phyloP scores from a whole-genome alignment of 2,329 filamentous ascomycete species.

The Exophiala alcalophila region DNA sequence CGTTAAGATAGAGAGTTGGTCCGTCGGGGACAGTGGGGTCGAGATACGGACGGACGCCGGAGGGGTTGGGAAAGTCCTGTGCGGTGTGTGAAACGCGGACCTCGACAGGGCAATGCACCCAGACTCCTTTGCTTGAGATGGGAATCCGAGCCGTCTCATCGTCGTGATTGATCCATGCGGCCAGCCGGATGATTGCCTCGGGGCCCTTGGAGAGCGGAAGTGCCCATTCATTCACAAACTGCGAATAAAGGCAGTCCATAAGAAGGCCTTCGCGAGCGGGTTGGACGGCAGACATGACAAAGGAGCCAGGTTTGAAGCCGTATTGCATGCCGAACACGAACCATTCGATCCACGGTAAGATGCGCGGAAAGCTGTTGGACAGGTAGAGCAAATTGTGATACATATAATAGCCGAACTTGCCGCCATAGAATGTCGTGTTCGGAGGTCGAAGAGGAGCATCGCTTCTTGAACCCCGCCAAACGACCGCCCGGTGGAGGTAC shows the following conservation, averaged over 20 bases:
- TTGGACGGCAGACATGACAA: conserved; percentile 71
- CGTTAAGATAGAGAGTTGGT: conserved; percentile 83
- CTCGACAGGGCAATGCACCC: conserved; percentile 86
- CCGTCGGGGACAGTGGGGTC: conserved; percentile 68
- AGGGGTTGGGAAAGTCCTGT: conserved; percentile 36
- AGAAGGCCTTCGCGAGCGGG: conserved; percentile 75
- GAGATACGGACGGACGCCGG: conserved; percentile 58
- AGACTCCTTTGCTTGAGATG: conserved; percentile 73
- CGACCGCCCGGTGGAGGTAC: conserved; percentile 80
- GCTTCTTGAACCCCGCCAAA: conserved; percentile 85
- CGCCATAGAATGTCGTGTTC: conserved; percentile 74
- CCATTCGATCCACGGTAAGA: conserved; percentile 89
- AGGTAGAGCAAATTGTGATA: conserved; percentile 89
- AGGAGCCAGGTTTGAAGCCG: conserved; percentile 69
- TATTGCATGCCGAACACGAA: conserved; percentile 98
- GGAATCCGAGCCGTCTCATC: conserved; percentile 69
- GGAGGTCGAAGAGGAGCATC: conserved; percentile 59
- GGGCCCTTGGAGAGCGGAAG: conserved; percentile 81
- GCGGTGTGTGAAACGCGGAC: conserved; percentile 77
- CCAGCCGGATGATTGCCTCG: conserved; percentile 77
- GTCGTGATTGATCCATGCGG: conserved; percentile 76
- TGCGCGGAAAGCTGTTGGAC: conserved; percentile 70
- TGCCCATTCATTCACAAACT: conserved; percentile 98
- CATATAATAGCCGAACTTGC: conserved; percentile 75
- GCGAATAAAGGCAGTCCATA: conserved; percentile 98